Base-by-base conservation (phyloP, 192 early-diverging fungal species). In the Coemansia sp. region DNA sequence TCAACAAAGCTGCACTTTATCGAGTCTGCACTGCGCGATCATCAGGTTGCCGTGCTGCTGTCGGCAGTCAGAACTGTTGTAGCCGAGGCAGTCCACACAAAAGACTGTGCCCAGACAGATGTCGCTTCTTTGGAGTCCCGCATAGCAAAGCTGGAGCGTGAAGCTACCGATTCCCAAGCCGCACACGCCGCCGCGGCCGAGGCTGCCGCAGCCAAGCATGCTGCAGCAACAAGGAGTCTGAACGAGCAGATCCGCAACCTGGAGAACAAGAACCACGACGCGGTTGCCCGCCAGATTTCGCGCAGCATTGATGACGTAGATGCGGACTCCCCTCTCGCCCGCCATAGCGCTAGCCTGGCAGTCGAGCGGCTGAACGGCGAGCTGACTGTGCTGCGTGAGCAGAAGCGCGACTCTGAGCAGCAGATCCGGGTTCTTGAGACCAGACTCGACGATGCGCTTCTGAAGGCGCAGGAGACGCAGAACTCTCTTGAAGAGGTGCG, bases 311-410 rank as follows among this genome's bases (percentile, higher is more conserved):
- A 73, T 3, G 42, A 28, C 7, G 19, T 40, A 2, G 59, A 47
- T 25, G 25, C 50, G 12, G 74, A 77, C 40, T 64, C 69, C n/a
- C 64, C 63, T 40, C 45, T 71, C 22, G 58, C 74, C n/a, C 68
- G 55, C 8, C 75, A 71, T 50, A 78, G 75, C 30, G 67, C 75
- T 16, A 53, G 57, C 16, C 51, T 70, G 32, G 61, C 65, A 5
- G 57, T 64, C 11, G 75, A 78, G 54, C 75, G 75, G n/a, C 40
- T 78, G 44, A 60, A 60, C 11, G 75, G 75, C 27, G 75, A 78
- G 62, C 58, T 78, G 50, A 58, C 62, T 5, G 75, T 71, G 33
- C 50, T 67, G n/a, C 47, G 46, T 24, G 75, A 78, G 54, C 75
- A 78, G 30, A 71, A 68, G 43, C 43, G 43, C 11, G 62, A 55